Percentiles rank a stretch among this genome's conserved stretches.
Evolutionary conservation across 306 rosid species (phyloP).

Genomic region (Vigna hirtella): DNA sequence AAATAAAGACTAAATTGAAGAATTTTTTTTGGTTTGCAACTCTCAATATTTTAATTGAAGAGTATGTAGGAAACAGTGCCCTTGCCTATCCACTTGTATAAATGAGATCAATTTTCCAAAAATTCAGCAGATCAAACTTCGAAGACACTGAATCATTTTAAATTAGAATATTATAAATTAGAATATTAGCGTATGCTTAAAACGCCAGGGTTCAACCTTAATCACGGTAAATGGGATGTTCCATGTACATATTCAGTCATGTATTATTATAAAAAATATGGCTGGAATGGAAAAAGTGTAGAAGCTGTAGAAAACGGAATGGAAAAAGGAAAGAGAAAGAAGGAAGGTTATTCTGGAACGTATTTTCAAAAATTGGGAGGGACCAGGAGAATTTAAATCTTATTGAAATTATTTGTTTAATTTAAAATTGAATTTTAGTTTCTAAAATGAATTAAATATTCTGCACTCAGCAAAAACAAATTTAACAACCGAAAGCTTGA

Average conservation of each 20-base stretch:
- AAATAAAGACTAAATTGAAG: constrained; percentile 29
- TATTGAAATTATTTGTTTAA: not conserved
- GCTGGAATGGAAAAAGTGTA: not conserved
- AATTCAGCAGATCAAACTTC: constrained; percentile 6
- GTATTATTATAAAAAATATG: not conserved
- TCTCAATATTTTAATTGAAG: constrained; percentile 22
- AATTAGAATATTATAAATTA: constrained; percentile 28
- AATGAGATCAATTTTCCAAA: not conserved
- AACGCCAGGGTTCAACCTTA: constrained; percentile 22
- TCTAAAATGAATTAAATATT: constrained; percentile 18
- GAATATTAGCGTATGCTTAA: constrained; percentile 2
- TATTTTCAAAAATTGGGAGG: not conserved
- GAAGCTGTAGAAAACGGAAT: constrained; percentile 4
- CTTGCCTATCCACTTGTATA: constrained; percentile 1
- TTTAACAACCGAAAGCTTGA: constrained; percentile 9
- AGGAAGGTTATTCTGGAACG: constrained; percentile 23
- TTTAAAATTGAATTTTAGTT: not conserved
- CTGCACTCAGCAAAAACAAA: constrained; percentile 13
- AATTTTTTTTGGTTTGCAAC: not conserved
- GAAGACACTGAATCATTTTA: constrained; percentile 10
- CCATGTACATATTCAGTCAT: not conserved
- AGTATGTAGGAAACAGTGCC: not conserved
- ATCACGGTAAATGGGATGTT: constrained; percentile 16
- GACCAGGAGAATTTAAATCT: constrained; percentile 13
- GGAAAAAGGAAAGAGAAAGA: constrained; percentile 18